Evolutionary conservation across 2,329 filamentous ascomycete genomes (phyloP).

Genomic region (Aspergillus fumigatiaffinis): DNA sequence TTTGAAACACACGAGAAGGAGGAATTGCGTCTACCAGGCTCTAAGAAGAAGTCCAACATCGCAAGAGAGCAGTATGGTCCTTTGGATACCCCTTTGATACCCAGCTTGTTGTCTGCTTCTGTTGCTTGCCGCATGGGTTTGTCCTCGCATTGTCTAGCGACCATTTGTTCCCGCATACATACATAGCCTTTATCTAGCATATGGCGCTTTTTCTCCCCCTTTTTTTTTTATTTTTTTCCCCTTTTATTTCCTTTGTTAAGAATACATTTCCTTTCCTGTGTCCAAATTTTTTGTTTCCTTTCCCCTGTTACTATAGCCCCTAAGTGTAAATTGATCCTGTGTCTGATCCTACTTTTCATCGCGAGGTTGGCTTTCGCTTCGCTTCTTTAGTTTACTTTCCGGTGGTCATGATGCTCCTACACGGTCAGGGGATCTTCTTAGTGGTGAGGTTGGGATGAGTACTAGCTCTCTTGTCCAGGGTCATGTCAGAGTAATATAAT

Average conservation of each 20-base stretch:
- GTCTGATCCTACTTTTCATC: not conserved
- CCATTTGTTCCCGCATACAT: slow-evolving; percentile 26
- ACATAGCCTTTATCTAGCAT: slow-evolving; percentile 9
- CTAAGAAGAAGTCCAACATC: slow-evolving; percentile 16
- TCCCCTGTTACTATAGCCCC: not conserved
- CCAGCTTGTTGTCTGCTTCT: slow-evolving; percentile 14
- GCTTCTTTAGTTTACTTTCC: not conserved
- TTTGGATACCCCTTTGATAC: slow-evolving; percentile 35
- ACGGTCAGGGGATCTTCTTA: not conserved
- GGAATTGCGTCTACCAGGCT: slow-evolving; percentile 12
- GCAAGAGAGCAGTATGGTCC: slow-evolving; percentile 30
- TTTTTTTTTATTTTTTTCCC: not conserved
- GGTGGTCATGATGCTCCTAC: not conserved
- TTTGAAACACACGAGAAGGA: not conserved
- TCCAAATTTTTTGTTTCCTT: not conserved
- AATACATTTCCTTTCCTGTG: slow-evolving; percentile 2
- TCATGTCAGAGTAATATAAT: slow-evolving; percentile 6
- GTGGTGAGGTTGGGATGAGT: not conserved
- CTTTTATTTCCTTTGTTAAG: slow-evolving; percentile 4
- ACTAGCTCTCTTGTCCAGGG: not conserved
- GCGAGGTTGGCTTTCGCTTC: not conserved
- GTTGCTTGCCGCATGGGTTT: slow-evolving; percentile 15
- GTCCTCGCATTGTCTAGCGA: slow-evolving; percentile 13
- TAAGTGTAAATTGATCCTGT: not conserved
- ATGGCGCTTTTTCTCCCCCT: not conserved